Evolutionary conservation across 352 stramenopile species (phyloP).

Genomic region (Pseudoperonospora humuli): DNA sequence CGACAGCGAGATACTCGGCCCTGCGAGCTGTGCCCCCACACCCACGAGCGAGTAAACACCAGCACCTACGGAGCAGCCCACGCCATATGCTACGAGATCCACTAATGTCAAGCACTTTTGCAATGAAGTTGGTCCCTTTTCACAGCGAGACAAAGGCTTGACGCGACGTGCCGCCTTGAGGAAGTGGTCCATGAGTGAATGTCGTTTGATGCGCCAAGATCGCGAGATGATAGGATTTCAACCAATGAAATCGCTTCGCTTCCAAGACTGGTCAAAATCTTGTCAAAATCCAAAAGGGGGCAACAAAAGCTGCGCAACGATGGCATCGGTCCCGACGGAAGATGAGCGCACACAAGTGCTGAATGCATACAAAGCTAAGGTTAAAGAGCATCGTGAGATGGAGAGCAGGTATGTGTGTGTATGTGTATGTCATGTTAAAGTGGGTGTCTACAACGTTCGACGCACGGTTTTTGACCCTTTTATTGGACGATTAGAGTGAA

Average conservation of each 20-base stretch:
- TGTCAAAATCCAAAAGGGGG: slow-evolving; percentile 21
- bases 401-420: slow-evolving; percentile 80
- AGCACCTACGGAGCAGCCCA: slow-evolving; percentile 87
- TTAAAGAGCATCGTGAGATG: slow-evolving; percentile 95
- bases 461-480: slow-evolving; percentile 4
- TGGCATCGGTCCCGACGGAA: slow-evolving; percentile 58
- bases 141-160: slow-evolving; percentile 59
- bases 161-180: slow-evolving; percentile 47
- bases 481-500: slow-evolving; percentile 76
- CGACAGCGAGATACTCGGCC: slow-evolving; percentile 84
- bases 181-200: slow-evolving; percentile 37
- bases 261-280: slow-evolving; percentile 13
- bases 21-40: slow-evolving; percentile 76
- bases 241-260: slow-evolving; percentile 1
- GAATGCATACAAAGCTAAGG: slow-evolving; percentile 93
- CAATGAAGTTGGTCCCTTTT: slow-evolving; percentile 31
- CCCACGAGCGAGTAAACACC: slow-evolving; percentile 90
- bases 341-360: slow-evolving; percentile 91
- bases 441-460: neutral
- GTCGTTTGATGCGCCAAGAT: neutral
- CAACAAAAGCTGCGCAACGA: slow-evolving; percentile 16
- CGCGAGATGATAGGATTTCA: neutral
- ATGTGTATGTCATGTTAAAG: neutral
- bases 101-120: slow-evolving; percentile 61
- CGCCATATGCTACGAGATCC: slow-evolving; percentile 85